Evolutionary conservation across 129 eudicot species (phyloP).

Genomic region (Logfia minima): DNA sequence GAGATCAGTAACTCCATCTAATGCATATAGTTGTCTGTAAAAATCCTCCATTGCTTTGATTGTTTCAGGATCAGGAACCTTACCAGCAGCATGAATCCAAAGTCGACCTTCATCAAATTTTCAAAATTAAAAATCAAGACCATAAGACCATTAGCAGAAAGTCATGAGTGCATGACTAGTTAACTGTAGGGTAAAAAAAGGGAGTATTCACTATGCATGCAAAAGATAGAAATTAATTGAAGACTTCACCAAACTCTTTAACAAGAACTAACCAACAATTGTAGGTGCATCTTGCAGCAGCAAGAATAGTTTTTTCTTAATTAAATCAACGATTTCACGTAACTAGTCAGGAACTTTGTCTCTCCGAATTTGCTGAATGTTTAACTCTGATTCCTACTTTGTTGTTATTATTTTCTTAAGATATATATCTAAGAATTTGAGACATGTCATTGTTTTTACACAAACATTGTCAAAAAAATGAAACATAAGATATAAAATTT

Average conservation of each 20-base stretch:
- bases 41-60: conserved; percentile 97
- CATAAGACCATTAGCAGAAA: not conserved
- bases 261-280: conserved; percentile 7
- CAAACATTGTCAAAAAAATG: not conserved
- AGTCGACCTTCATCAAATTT: conserved; percentile 63
- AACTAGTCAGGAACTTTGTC: not conserved
- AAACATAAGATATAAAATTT: not conserved
- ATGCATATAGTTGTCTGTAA: conserved; percentile 77
- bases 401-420: not conserved
- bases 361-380: not conserved
- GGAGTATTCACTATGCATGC: not conserved
- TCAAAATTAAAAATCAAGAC: not conserved
- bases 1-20: conserved; percentile 79
- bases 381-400: not conserved
- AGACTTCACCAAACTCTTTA: conserved; percentile 2
- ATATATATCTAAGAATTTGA: not conserved
- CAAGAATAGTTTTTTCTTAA: not conserved
- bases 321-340: not conserved
- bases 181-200: too few relatives aligned
- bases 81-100: conserved; percentile 99
- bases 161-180: not conserved
- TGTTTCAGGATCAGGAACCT: conserved; percentile 79
- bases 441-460: not conserved
- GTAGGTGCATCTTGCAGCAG: not conserved
- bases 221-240: not conserved